Conservation (phyloP, 768 basidiomycete species). For the Kwoniella sp. region DNA sequence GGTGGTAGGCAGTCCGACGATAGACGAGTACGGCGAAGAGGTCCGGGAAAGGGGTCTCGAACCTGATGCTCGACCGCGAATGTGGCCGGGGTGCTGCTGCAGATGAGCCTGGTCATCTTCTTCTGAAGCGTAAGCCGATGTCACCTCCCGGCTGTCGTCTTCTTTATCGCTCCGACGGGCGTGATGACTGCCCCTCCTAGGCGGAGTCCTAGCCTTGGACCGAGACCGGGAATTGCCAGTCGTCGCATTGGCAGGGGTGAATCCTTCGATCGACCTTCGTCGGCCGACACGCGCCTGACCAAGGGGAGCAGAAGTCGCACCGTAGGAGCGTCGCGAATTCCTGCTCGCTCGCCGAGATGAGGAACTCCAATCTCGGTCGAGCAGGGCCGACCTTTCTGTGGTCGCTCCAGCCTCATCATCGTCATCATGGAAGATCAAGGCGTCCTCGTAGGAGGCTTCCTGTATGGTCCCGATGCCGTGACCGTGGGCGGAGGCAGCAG, state of each 20-base stretch:
- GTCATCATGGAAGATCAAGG: constrained; percentile 27
- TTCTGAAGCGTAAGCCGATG: not conserved
- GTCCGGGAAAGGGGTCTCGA: constrained; percentile 20
- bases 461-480: constrained; percentile 24
- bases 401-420: constrained; percentile 29
- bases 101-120: not conserved
- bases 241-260: not conserved
- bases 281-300: not conserved
- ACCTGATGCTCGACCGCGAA: constrained; percentile 17
- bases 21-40: constrained; percentile 18
- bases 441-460: constrained; percentile 33
- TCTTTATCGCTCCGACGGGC: not conserved
- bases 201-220: constrained; percentile 39
- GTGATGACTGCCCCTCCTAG: constrained; percentile 13
- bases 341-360: constrained; percentile 1
- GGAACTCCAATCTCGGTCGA: constrained; percentile 14
- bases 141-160: not conserved
- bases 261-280: constrained; percentile 6
- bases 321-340: constrained; percentile 18
- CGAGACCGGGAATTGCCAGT: constrained; percentile 33
- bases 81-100: not conserved
- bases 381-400: constrained; percentile 12
- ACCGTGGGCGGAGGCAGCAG: not conserved
- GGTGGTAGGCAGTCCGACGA: constrained; percentile 4
- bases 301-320: constrained; percentile 19